A percentile compares a stretch with the other conserved stretches of the same genome.
These are phyloP conservation scores for Schrenkiella parvula DNA, from an alignment of 345 rosid genomes.

Conservation along the genomic window DNA sequence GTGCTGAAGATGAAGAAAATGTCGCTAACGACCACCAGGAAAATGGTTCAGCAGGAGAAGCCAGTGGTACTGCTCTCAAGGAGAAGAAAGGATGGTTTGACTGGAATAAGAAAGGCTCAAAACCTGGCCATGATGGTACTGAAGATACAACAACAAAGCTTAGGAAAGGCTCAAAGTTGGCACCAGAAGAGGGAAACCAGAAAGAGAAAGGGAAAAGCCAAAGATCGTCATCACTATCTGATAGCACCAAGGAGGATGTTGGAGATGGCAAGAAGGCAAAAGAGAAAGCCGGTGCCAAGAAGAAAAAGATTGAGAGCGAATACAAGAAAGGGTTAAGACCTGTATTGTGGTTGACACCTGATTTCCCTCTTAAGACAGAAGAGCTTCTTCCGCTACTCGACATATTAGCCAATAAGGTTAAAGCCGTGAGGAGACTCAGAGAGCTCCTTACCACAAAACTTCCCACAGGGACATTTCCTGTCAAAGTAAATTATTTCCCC, in stretches of 20 bases:
- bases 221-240: conserved; percentile 43
- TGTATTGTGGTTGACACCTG: conserved; percentile 84
- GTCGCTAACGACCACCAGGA: conserved; percentile 47
- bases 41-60: conserved; percentile 51
- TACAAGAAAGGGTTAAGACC: conserved; percentile 90
- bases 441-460: conserved; percentile 90
- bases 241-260: conserved; percentile 42
- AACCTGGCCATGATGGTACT: conserved; percentile 51
- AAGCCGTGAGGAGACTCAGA: conserved; percentile 86
- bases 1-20: conserved; percentile 59
- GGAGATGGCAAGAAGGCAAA: conserved; percentile 33
- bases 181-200: conserved; percentile 63
- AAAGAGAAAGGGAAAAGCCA: conserved; percentile 46
- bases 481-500: conserved; percentile 48
- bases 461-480: conserved; percentile 85
- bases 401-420: conserved; percentile 90
- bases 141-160: conserved; percentile 57
- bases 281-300: conserved; percentile 55
- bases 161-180: conserved; percentile 68
- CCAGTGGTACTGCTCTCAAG: conserved; percentile 37
- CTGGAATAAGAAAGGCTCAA: conserved; percentile 68
- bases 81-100: conserved; percentile 94
- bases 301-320: conserved; percentile 79
- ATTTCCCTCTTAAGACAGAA: conserved; percentile 79
- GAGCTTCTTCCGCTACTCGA: conserved; percentile 88